phyloP scores from a whole-genome alignment of 495 filamentous ascomycete species.

The Hypoxylon lenormandii region DNA sequence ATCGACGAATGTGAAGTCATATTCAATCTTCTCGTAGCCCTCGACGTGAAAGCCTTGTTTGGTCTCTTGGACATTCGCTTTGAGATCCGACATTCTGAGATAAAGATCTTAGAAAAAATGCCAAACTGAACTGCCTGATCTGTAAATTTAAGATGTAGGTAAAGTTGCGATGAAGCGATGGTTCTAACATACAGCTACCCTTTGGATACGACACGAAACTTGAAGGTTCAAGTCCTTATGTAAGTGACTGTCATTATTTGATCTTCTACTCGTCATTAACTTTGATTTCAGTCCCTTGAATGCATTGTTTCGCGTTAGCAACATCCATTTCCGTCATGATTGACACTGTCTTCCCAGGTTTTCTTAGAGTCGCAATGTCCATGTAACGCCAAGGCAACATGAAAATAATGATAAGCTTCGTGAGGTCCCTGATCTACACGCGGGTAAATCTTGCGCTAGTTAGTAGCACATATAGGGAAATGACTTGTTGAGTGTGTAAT shows the following conservation, averaged over 20 bases:
- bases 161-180: neutral
- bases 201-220: neutral
- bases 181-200: slow-evolving; percentile 3
- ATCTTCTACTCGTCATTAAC: slow-evolving; percentile 23
- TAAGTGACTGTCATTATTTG: slow-evolving; percentile 8
- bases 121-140: neutral
- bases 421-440: slow-evolving; percentile 19
- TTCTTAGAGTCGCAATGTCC: slow-evolving; percentile 2
- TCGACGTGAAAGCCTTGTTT: slow-evolving; percentile 69
- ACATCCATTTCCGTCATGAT: slow-evolving; percentile 25
- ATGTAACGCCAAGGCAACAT: slow-evolving; percentile 12
- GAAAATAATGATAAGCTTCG: slow-evolving; percentile 12
- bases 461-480: too few species aligned
- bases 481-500: neutral
- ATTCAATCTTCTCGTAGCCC: slow-evolving; percentile 74
- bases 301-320: slow-evolving; percentile 17
- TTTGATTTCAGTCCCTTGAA: neutral
- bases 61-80: slow-evolving; percentile 67
- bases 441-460: slow-evolving; percentile 20
- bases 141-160: neutral
- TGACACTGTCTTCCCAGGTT: neutral
- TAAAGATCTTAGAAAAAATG: neutral
- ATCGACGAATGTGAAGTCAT: slow-evolving; percentile 75
- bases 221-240: slow-evolving; percentile 19
- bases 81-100: slow-evolving; percentile 69